A percentile compares a stretch with the other conserved stretches of the same genome.
These are phyloP conservation scores for Misopates orontium DNA, from an alignment of 257 asterid genomes.

Conservation along the genomic window DNA sequence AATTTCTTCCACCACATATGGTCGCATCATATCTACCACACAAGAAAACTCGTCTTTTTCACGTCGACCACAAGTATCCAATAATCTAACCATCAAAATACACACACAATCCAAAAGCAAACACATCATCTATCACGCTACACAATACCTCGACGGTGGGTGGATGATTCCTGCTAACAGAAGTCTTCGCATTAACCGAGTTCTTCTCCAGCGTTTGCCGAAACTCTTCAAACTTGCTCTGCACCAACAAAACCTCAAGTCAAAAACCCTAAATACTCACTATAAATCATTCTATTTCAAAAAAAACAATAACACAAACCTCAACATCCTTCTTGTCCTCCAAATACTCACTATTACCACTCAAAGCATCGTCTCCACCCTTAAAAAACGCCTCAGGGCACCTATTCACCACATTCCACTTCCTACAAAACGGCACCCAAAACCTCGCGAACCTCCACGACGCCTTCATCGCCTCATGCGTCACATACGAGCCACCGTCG, in stretches of 20 bases:
- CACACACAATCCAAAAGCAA: background rate
- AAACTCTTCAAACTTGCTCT: slow-evolving; percentile 17
- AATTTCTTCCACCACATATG: no score
- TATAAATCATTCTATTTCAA: background rate
- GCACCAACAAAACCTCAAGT: background rate
- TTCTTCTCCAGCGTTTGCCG: slow-evolving; percentile 16
- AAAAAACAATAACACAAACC: slow-evolving; percentile 27
- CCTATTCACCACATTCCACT: slow-evolving; percentile 32
- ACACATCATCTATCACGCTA: background rate
- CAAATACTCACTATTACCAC: slow-evolving; percentile 30
- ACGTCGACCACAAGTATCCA: background rate
- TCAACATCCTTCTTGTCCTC: slow-evolving; percentile 35
- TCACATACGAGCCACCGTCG: slow-evolving; percentile 49
- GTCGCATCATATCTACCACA: no score
- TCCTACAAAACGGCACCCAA: slow-evolving; percentile 53
- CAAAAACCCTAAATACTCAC: no score
- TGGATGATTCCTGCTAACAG: slow-evolving; percentile 22
- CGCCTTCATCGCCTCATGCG: slow-evolving; percentile 39
- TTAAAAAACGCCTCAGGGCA: slow-evolving; percentile 49
- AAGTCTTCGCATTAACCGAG: slow-evolving; percentile 14
- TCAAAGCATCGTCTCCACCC: slow-evolving; percentile 11
- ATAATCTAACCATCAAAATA: background rate
- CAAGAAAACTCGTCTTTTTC: no score
- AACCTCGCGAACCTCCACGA: slow-evolving; percentile 41
- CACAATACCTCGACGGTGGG: slow-evolving; percentile 14